phyloP scores from a whole-genome alignment of 2,329 filamentous ascomycete species.

The Fonsecaea pugnacius region DNA sequence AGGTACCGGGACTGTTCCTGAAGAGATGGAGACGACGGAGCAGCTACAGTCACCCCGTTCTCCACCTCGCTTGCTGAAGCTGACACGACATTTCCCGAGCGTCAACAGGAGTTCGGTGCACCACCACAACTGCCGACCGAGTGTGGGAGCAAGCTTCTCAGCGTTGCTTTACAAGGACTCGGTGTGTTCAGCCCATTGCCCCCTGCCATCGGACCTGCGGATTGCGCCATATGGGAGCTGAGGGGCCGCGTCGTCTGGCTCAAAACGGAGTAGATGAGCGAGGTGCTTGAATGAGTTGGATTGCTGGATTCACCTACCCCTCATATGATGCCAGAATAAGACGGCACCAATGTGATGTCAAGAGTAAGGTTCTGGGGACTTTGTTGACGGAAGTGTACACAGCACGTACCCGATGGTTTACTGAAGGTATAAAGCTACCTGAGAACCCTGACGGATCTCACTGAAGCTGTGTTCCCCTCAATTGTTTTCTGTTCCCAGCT shows the following conservation, averaged over 20 bases:
- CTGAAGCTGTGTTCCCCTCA: neutral
- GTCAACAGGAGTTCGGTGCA: neutral
- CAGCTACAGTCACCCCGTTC: neutral
- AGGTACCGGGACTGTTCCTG: neutral
- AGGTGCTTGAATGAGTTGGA: neutral
- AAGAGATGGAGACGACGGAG: neutral
- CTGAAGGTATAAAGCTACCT: conserved; percentile 8
- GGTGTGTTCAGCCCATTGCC: neutral
- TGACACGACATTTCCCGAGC: conserved; percentile 16
- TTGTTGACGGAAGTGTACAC: conserved; percentile 8
- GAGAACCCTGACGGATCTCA: neutral
- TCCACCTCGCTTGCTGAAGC: conserved; percentile 14
- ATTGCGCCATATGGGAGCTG: conserved; percentile 7
- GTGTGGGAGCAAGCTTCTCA: neutral
- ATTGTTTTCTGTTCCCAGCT: neutral
- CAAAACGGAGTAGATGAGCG: conserved; percentile 18
- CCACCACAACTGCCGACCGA: conserved; percentile 16
- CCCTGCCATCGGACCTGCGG: conserved; percentile 13
- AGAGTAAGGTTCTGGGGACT: neutral
- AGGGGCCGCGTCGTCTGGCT: conserved; percentile 3
- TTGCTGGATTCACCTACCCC: conserved; percentile 10
- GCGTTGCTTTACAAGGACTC: neutral
- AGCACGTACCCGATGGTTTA: conserved; percentile 1
- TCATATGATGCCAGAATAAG: conserved; percentile 13
- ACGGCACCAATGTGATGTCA: neutral